These are phyloP conservation scores for Geoglossum glabrum DNA, from an alignment of 495 filamentous ascomycete species.

Conservation along the genomic window DNA sequence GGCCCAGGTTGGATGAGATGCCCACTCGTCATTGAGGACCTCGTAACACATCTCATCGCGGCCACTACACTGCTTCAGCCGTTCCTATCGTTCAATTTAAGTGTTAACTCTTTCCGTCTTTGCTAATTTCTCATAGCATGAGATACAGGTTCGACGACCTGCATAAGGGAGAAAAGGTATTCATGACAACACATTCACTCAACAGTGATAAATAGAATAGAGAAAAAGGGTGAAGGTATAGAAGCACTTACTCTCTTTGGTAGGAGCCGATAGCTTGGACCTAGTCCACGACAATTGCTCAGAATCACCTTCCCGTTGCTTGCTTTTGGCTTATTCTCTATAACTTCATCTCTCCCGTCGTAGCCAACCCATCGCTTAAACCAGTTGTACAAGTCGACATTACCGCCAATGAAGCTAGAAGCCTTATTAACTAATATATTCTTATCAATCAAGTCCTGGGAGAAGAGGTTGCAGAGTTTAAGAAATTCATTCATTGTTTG, in stretches of 20 bases:
- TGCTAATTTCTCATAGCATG: not conserved
- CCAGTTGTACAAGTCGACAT: slow-evolving; percentile 65
- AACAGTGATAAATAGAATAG: not conserved
- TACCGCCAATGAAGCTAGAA: slow-evolving; percentile 68
- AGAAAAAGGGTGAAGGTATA: not conserved
- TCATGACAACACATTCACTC: too few relatives aligned
- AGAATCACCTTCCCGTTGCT: slow-evolving; percentile 61
- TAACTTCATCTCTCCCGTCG: slow-evolving; percentile 47
- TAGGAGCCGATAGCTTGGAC: slow-evolving; percentile 83
- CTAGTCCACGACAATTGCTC: slow-evolving; percentile 79
- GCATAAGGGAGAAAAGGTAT: not conserved
- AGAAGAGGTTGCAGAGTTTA: slow-evolving; percentile 87
- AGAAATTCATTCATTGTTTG: slow-evolving; percentile 83
- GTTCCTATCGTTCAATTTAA: slow-evolving; percentile 26
- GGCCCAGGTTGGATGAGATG: slow-evolving; percentile 96
- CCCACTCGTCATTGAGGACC: slow-evolving; percentile 96
- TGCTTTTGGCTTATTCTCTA: slow-evolving; percentile 55
- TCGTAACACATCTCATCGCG: slow-evolving; percentile 80
- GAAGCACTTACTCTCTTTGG: slow-evolving; percentile 44
- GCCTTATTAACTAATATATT: slow-evolving; percentile 63
- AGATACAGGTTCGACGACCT: not conserved
- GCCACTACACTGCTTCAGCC: slow-evolving; percentile 71
- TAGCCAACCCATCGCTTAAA: slow-evolving; percentile 64
- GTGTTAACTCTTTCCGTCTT: not conserved
- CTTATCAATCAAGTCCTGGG: slow-evolving; percentile 71